Base-by-base conservation (phyloP, 768 basidiomycete species). In the Leucocoprinus sp. region DNA sequence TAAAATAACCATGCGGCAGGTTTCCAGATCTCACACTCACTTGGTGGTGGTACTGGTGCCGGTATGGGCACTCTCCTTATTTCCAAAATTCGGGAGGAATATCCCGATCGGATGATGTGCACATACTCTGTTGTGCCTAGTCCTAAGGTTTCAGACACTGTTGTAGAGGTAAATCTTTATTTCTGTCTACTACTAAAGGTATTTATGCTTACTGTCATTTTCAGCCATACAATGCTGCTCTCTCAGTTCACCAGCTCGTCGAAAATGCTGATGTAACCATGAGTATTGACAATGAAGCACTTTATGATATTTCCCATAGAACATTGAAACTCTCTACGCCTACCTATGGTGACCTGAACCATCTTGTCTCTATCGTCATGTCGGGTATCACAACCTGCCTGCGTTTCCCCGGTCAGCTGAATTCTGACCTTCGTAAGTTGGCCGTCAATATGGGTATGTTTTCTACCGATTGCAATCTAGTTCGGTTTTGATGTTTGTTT, bases 231-330 rank as follows among this genome's bases (percentile, higher is more conserved):
- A 98, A 98, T 65, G 96, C 95, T 26, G 96, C 93, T 3, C 86
- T 98, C 43, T 96, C 92, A 42, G 92, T 98, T 8, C 95, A 98
- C 65, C 96, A 98, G 69, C 82, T 98, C 34, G 96, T 98, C 42
- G 96, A 98, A 70, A 98, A 98, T 78, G 97, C 95, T 27, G 95
- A 98, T 60, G 93, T 96, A 70, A 98, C 96, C 14, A 98, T 98
- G 88, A 98, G 95, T 67, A 98, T 99, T 63, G 95, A 98, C 64
- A 98, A 98, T 65, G 95, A 98, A 67, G 96, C 95, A 22, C 83
- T 99, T 45, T 96, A 98, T 69, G 96, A 98, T 61, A 99, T 99
- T 60, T 97, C 93, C 70, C 93, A 96, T 81, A 80, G 91, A 61
- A 98, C 96, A 23, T 78, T 99, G 62, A 98, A 99, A 72, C 82